Conservation (phyloP, 495 filamentous ascomycete genomes). For the Talaromyces stipitatus region DNA sequence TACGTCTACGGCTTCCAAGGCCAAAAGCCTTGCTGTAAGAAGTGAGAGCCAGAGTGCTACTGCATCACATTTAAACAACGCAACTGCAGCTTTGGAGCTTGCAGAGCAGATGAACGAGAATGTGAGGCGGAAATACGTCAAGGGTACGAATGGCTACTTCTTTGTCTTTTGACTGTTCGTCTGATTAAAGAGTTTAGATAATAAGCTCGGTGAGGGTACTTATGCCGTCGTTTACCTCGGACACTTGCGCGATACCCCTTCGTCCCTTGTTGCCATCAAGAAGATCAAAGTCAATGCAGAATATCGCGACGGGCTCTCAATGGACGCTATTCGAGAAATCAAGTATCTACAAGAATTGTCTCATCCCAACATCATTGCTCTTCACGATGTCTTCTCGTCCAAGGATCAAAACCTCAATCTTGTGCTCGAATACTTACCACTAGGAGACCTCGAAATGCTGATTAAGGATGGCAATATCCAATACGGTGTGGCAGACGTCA, state of each 20-base stretch:
- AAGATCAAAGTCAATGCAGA: slow-evolving; percentile 94
- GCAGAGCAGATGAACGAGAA: slow-evolving; percentile 86
- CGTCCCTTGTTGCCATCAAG: slow-evolving; percentile 81
- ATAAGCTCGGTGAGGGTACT: slow-evolving; percentile 91
- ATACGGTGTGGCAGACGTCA: slow-evolving; percentile 78
- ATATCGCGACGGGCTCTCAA: slow-evolving; percentile 74
- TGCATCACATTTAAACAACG: neutral
- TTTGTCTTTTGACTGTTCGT: neutral
- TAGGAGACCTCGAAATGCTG: slow-evolving; percentile 87
- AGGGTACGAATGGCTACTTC: slow-evolving; percentile 44
- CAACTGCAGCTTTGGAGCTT: slow-evolving; percentile 39
- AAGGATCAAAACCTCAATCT: slow-evolving; percentile 92
- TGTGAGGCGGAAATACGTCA: slow-evolving; percentile 79
- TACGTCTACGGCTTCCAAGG: neutral
- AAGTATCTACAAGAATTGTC: slow-evolving; percentile 91
- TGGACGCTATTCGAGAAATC: slow-evolving; percentile 92
- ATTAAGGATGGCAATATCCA: slow-evolving; percentile 76
- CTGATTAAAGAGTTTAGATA: slow-evolving; percentile 40
- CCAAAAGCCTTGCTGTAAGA: neutral
- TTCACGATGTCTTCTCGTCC: slow-evolving; percentile 85
- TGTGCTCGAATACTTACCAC: slow-evolving; percentile 86
- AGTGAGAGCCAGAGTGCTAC: neutral
- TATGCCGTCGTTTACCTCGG: slow-evolving; percentile 94
- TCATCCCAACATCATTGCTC: slow-evolving; percentile 89
- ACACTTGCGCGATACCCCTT: slow-evolving; percentile 60